phyloP scores from a whole-genome alignment of 345 rosid species.

The Eucalyptus microcorys region DNA sequence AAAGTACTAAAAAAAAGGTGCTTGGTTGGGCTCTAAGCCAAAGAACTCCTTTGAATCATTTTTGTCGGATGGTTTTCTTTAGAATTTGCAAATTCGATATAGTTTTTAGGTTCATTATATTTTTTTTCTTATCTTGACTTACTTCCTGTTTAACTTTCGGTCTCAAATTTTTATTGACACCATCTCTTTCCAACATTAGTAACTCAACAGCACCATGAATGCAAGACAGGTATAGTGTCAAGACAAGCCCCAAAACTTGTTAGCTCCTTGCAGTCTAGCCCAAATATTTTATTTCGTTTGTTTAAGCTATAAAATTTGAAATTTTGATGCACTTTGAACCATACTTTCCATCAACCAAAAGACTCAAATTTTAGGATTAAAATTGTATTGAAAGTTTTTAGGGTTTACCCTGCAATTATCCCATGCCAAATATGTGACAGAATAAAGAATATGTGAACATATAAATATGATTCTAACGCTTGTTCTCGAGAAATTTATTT shows the following conservation, averaged over 20 bases:
- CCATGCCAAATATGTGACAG: not conserved
- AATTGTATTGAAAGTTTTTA: not conserved
- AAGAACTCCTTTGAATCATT: not conserved
- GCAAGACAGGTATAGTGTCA: rapidly evolving
- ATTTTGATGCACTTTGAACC: not conserved
- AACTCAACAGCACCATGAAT: not conserved
- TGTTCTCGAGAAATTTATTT: not conserved
- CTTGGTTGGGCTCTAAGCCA: not conserved
- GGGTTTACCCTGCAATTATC: not conserved
- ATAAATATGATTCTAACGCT: not conserved
- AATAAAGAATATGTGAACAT: not conserved
- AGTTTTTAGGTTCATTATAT: not conserved
- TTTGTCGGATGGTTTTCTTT: not conserved
- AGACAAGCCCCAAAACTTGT: not conserved
- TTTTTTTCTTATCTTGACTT: not conserved
- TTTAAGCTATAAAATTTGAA: not conserved
- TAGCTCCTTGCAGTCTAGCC: not conserved
- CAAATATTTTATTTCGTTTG: not conserved
- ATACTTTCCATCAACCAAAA: not conserved
- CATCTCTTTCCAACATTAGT: not conserved
- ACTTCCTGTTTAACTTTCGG: not conserved
- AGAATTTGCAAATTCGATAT: not conserved
- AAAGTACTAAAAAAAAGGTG: not conserved
- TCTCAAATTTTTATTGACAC: not conserved
- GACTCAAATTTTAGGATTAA: not conserved